Conservation (phyloP, 805 yeast species). For the Sugiyamaella qingdaonensis region DNA sequence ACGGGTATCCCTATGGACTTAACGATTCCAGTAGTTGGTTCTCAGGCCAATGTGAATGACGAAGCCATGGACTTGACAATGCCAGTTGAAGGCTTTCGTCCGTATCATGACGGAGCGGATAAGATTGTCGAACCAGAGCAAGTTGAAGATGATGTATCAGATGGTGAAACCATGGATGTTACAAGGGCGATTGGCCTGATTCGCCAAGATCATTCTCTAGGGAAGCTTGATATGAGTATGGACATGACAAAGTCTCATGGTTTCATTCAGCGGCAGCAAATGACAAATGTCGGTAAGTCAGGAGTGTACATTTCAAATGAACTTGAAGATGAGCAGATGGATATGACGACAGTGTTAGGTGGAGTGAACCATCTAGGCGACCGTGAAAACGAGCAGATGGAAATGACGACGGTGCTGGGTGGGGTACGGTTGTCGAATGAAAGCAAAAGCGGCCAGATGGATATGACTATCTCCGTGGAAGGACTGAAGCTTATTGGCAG, state of each 20-base stretch:
- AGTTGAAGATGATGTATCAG: not conserved
- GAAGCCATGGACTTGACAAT: slow-evolving; percentile 11
- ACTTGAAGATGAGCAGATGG: not conserved
- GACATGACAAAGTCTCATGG: not conserved
- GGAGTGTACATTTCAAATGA: no score
- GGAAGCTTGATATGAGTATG: not conserved
- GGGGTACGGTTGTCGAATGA: not conserved
- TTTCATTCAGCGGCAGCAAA: not conserved
- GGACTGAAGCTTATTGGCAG: not conserved
- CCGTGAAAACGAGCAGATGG: slow-evolving; percentile 10
- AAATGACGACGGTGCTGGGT: slow-evolving; percentile 7
- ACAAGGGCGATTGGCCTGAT: slow-evolving; percentile 1
- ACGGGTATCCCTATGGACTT: not conserved
- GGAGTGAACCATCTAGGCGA: not conserved
- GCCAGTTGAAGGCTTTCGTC: no score
- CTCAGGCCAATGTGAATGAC: not conserved
- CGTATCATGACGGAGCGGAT: no score
- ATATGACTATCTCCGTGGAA: slow-evolving; percentile 15
- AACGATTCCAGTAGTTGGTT: not conserved
- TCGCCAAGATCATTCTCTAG: not conserved
- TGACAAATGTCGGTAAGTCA: not conserved
- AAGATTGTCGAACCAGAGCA: no score
- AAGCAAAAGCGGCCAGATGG: slow-evolving; percentile 4
- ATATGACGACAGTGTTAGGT: slow-evolving; percentile 2
- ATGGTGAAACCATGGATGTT: slow-evolving; percentile 14